Base-by-base conservation (phyloP, 371 early-diverging fungal genomes). In the Mortierella sp. region DNA sequence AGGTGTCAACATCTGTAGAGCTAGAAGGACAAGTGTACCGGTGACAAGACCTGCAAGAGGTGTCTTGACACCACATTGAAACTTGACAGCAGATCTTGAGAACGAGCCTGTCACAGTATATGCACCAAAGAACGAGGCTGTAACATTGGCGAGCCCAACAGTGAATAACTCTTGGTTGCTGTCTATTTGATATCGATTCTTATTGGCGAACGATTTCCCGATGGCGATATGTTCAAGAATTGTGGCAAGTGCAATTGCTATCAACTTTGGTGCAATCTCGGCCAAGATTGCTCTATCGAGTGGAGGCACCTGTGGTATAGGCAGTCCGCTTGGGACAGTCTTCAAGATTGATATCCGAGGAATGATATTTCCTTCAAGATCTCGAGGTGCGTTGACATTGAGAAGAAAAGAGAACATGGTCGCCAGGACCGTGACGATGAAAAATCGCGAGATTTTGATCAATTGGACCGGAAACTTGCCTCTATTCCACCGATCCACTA, bases 81-180 rank as follows among this genome's bases (percentile, higher is more conserved):
- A 86, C 77, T 94, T 94, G 74, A 96, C 90, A 28, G 96, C 94
- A 0, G 95, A 92, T 63, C 98, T 91, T 19, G 94, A 93, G 74
- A 97, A 96, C 3, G 96, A 94, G 22, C 96, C 97, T 35, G 96
- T 95, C 9, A 92, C 91, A 15, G 97, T 93, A 83, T 91, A 95
- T 0, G 90, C 93, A 53, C 93, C 92, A 82, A 96, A 91, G 86
- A 96, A 94, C 28, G 94, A 84, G 7, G 93, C 92, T 73, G 91
- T 73, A 53, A 94, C 79, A 84, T 97, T 97, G 37, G 93, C 89
- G 26, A 93, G 68, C 10, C 96, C 96, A 34, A 96, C 86, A 15
- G 96, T 95, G 59, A 96, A 88, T 28, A 96, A 81, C 80, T 97
- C 97, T 81, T 96, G 96, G 74, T 91, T 91, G 34, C 92, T 86